Evolutionary conservation across 495 filamentous ascomycete species (phyloP), one percentile per base, ranked within the genome.

Genomic region (Xylaria flabelliformis): DNA sequence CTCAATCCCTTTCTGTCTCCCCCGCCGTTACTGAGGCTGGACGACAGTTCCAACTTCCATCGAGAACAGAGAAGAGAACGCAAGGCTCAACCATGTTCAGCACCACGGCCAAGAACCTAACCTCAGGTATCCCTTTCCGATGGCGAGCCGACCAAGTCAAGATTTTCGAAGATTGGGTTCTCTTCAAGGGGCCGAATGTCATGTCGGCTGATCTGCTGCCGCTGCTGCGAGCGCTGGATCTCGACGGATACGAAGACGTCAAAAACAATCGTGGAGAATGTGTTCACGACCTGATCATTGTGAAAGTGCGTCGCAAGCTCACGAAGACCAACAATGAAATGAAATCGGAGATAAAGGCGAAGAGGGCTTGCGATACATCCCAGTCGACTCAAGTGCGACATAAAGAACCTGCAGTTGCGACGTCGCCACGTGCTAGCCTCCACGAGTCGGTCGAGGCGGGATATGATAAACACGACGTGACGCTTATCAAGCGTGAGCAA

Each of bases 181-280:
- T 34, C n/a, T 53, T 13, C 5, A 32, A 53, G 32, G 64, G 64
- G 5, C 26, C 64, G 3, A 67, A 53, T 19, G 29, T 29, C 32
- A 29, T 48, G 32, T 32, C 63, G 15, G 64, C 42, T 8, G 64
- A 67, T 34, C 64, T 67, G 17, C 7, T 36, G 29, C 64, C 64
- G 17, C 46, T 67, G 17, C 46, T 67, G 46, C 19, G 46, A 21
- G 64, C 26, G 24, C n/a, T 67, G 17, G 64, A 67, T 24, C 64
- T 67, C 4, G 64, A 67, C 32, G 64, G 64, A 29, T 67, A 67
- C 2, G 64, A 53, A 46, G 46, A 67, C 46, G n/a, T 67, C 32
- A 39, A 67, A 19, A 67, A 53, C 10, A 8, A 8, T 8, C 7
- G 32, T 0, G 46, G 64, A 8, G 44, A 67, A 39, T 36, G 26